These are phyloP conservation scores for Candida mattraensis DNA, from an alignment of 805 yeast genomes.

Conservation along the genomic window DNA sequence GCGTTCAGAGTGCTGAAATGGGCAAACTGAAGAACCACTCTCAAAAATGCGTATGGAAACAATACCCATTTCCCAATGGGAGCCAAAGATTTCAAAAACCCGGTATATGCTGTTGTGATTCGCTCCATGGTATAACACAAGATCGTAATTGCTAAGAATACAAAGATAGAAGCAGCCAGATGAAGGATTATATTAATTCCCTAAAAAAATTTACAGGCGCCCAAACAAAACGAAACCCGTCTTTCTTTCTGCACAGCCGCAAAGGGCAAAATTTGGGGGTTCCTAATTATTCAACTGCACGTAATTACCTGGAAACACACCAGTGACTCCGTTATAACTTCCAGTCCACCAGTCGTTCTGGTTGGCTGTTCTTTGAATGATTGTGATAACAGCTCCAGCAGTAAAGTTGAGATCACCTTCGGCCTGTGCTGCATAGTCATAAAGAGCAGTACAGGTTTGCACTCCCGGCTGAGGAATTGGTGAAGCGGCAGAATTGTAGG, in stretches of 20 bases:
- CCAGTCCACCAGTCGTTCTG: conserved; percentile 99
- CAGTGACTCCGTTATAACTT: conserved; percentile 74
- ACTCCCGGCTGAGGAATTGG: conserved; percentile 24
- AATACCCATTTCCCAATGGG: conserved; percentile 26
- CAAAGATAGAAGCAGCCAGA: not conserved
- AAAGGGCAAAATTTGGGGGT: conserved; percentile 5
- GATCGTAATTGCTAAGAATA: no score
- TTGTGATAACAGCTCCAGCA: conserved; percentile 84
- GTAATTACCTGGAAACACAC: conserved; percentile 95
- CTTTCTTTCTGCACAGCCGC: no score
- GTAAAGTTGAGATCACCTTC: conserved; percentile 85
- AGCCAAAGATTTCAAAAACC: conserved; percentile 3
- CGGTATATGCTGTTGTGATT: conserved; percentile 5
- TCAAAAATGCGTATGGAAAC: conserved; percentile 25
- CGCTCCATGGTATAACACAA: conserved; percentile 12
- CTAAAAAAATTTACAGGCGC: no score
- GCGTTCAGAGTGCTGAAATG: conserved; percentile 18
- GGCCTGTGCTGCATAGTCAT: conserved; percentile 91
- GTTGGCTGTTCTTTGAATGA: conserved; percentile 79
- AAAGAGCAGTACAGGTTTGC: conserved; percentile 82
- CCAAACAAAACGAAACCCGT: conserved; percentile 10
- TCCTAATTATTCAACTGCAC: conserved; percentile 61
- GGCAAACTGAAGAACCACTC: conserved; percentile 23
- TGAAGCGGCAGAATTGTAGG: conserved; percentile 15
- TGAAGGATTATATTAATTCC: not conserved